phyloP scores from a whole-genome alignment of 2,329 filamentous ascomycete genomes.

The Aureobasidium zeae region DNA sequence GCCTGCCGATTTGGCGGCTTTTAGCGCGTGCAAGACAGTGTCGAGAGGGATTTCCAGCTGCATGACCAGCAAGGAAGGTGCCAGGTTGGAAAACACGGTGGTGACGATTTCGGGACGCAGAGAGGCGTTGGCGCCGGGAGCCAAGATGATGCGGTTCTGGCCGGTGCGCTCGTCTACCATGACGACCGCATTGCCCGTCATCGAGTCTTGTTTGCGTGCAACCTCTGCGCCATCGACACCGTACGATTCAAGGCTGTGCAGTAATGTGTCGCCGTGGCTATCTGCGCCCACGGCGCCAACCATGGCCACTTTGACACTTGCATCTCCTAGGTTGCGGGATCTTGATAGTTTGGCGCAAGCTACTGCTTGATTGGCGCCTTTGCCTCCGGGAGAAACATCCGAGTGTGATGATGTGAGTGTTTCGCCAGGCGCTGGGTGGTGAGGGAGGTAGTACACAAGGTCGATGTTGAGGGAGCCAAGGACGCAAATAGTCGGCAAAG shows the following conservation, averaged over 20 bases:
- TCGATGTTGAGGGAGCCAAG: slow-evolving; percentile 93
- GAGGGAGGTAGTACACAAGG: slow-evolving; percentile 76
- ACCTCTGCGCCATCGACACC: slow-evolving; percentile 35
- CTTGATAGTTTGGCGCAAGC: slow-evolving; percentile 63
- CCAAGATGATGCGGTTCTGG: slow-evolving; percentile 41
- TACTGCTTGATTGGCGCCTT: slow-evolving; percentile 92
- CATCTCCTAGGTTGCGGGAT: slow-evolving; percentile 20
- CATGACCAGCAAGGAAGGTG: slow-evolving; percentile 29
- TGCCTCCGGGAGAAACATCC: slow-evolving; percentile 73
- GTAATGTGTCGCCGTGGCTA: slow-evolving; percentile 31
- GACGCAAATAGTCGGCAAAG: slow-evolving; percentile 35
- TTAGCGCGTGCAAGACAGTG: slow-evolving; percentile 25
- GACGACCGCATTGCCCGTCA: slow-evolving; percentile 41
- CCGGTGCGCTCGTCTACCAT: slow-evolving; percentile 39
- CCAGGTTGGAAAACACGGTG: slow-evolving; percentile 31
- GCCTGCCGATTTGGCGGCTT: slow-evolving; percentile 22
- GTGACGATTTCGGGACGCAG: slow-evolving; percentile 28
- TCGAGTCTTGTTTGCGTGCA: slow-evolving; percentile 33
- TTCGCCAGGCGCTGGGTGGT: slow-evolving; percentile 75
- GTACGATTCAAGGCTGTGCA: slow-evolving; percentile 35
- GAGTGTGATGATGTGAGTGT: slow-evolving; percentile 74
- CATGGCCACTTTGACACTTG: slow-evolving; percentile 37
- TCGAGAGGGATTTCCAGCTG: slow-evolving; percentile 39
- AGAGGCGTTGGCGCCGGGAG: slow-evolving; percentile 37
- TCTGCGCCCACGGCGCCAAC: slow-evolving; percentile 42